A percentile compares a stretch with the other conserved stretches of the same genome.
phyloP scores from a whole-genome alignment of 495 filamentous ascomycete genomes.

The Hypoxylon intermedium region DNA sequence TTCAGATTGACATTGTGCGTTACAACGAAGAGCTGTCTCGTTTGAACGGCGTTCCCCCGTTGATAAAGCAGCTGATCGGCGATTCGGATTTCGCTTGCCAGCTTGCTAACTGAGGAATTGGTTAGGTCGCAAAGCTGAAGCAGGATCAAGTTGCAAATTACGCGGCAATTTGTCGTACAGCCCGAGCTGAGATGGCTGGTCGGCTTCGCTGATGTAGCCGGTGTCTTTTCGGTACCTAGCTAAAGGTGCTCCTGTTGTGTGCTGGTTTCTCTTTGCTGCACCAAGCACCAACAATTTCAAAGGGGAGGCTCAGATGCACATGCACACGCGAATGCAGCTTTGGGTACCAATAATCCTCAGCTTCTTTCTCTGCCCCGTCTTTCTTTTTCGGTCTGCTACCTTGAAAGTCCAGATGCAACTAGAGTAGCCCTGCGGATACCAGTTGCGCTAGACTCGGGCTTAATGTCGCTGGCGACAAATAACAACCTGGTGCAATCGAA shows the following conservation, averaged over 20 bases:
- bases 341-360: constrained; percentile 37
- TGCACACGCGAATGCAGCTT: constrained; percentile 36
- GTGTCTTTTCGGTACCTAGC: constrained; percentile 5
- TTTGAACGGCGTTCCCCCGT: constrained; percentile 33
- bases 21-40: constrained; percentile 33
- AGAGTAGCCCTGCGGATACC: neutral
- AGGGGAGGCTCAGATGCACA: constrained; percentile 36
- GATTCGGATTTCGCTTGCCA: constrained; percentile 26
- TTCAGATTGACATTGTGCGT: constrained; percentile 40
- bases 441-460: neutral
- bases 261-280: constrained; percentile 19
- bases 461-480: neutral
- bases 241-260: no score
- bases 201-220: constrained; percentile 4
- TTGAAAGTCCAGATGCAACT: neutral
- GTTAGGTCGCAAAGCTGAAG: constrained; percentile 15
- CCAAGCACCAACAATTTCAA: constrained; percentile 26
- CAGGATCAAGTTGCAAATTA: neutral
- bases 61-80: constrained; percentile 39
- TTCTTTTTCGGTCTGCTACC: constrained; percentile 3
- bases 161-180: neutral
- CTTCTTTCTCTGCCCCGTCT: constrained; percentile 18
- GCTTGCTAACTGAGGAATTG: constrained; percentile 27
- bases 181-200: neutral
- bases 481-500: no score